Conservation (phyloP, 805 yeast species). For the Saccharomycopsis sp. region DNA sequence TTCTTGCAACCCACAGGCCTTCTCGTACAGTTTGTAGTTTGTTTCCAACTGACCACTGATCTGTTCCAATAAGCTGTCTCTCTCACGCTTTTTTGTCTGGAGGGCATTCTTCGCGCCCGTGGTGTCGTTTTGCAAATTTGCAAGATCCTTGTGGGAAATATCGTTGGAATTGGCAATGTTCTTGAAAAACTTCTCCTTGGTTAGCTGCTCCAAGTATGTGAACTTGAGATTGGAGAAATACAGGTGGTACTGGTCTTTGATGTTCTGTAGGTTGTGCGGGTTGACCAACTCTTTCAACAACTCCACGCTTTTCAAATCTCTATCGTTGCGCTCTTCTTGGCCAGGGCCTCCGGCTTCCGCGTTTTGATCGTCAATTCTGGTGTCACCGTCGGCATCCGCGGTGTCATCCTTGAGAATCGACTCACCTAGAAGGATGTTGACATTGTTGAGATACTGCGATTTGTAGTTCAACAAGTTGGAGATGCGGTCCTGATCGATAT, state of each 20-base stretch:
- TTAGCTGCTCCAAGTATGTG: slow-evolving; percentile 19
- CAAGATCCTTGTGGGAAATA: slow-evolving; percentile 15
- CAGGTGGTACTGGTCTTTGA: slow-evolving; percentile 15
- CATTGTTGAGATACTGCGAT: slow-evolving; percentile 16
- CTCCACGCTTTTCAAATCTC: neutral
- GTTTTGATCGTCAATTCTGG: neutral
- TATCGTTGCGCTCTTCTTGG: slow-evolving; percentile 1
- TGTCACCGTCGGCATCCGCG: neutral
- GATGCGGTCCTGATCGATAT: slow-evolving; percentile 11
- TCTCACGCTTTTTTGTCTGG: slow-evolving; percentile 8
- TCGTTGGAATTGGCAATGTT: slow-evolving; percentile 16
- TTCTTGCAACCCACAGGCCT: slow-evolving; percentile 4
- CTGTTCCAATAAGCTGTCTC: slow-evolving; percentile 13
- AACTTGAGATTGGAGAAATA: slow-evolving; percentile 20
- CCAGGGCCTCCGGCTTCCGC: too few species aligned
- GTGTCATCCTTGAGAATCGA: slow-evolving; percentile 2
- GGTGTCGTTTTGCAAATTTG: slow-evolving; percentile 4
- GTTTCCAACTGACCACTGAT: slow-evolving; percentile 2
- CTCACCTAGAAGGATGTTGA: slow-evolving; percentile 10
- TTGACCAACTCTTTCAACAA: slow-evolving; percentile 12
- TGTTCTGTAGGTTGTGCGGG: slow-evolving; percentile 12
- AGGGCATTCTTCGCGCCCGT: slow-evolving; percentile 8
- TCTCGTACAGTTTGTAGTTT: slow-evolving; percentile 2
- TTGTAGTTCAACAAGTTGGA: slow-evolving; percentile 12
- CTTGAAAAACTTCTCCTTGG: slow-evolving; percentile 19